phyloP scores from a whole-genome alignment of 305 asterid genomes.

The Rubia occidens region DNA sequence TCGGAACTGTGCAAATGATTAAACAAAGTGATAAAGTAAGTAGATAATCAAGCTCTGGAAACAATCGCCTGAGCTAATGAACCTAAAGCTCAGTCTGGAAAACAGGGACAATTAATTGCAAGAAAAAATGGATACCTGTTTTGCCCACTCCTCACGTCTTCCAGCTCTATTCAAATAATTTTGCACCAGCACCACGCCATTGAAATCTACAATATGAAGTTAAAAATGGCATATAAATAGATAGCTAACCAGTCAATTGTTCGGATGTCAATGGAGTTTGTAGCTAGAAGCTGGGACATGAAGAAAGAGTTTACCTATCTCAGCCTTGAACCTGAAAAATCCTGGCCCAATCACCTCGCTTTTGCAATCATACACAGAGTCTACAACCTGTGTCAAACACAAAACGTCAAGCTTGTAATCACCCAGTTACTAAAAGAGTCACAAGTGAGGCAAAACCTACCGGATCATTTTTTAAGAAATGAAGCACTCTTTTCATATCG shows the following conservation, averaged over 20 bases:
- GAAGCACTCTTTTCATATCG: conserved; percentile 90
- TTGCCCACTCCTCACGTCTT: conserved; percentile 89
- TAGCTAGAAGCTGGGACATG: background rate
- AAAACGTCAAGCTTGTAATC: conserved; percentile 17
- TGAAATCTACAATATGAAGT: conserved; percentile 61
- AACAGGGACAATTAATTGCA: background rate
- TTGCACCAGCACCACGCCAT: conserved; percentile 88
- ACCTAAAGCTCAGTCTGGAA: background rate
- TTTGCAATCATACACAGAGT: conserved; percentile 90
- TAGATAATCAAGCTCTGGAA: background rate
- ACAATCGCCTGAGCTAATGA: background rate
- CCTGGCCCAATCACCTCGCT: conserved; percentile 99
- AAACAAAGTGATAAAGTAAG: background rate
- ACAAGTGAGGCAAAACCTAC: conserved; percentile 31
- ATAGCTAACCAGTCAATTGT: too few species aligned
- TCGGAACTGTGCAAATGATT: conserved; percentile 44
- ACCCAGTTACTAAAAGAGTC: conserved; percentile 9
- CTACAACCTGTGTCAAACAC: conserved; percentile 66
- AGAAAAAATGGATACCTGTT: conserved; percentile 38
- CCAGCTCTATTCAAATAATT: conserved; percentile 77
- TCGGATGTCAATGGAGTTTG: background rate
- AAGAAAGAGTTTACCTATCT: conserved; percentile 55
- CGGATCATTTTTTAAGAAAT: conserved; percentile 76
- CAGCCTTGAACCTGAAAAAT: conserved; percentile 94
- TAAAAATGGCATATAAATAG: background rate